Evolutionary conservation across 192 early-diverging fungal species (phyloP).

Genomic region (Fimicolochytrium jonesii): DNA sequence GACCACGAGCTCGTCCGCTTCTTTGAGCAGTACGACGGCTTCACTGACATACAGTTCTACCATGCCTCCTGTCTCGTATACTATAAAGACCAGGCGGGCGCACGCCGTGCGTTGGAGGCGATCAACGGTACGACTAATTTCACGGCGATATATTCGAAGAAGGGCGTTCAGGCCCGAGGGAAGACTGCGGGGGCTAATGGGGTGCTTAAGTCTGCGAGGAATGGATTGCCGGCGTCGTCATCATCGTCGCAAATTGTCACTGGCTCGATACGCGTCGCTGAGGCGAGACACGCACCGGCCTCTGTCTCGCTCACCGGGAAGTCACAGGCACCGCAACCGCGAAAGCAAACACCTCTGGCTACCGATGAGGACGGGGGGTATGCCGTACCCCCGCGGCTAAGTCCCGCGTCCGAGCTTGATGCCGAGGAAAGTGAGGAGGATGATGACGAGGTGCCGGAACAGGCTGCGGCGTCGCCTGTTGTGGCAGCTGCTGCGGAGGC

Average conservation of each 20-base stretch:
- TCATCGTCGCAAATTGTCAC: no score
- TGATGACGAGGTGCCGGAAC: neutral
- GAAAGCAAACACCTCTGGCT: no score
- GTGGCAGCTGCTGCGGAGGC: no score
- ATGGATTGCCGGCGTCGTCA: no score
- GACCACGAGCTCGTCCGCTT: conserved; percentile 36
- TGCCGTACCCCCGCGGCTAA: neutral
- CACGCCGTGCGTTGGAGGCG: conserved; percentile 32
- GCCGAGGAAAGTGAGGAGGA: neutral
- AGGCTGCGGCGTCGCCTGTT: no score
- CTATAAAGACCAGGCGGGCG: conserved; percentile 28
- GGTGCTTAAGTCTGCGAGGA: no score
- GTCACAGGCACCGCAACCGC: no score
- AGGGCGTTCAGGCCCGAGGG: conserved; percentile 26
- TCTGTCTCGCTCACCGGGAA: neutral
- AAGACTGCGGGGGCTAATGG: no score
- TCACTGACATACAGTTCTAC: conserved; percentile 38
- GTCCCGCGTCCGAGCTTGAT: neutral
- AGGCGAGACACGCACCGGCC: conserved; percentile 4
- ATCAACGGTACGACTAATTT: conserved; percentile 43
- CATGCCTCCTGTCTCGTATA: conserved; percentile 41
- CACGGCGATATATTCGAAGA: conserved; percentile 46
- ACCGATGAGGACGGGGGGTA: no score
- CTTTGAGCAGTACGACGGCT: conserved; percentile 37
- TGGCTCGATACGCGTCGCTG: no score